Evolutionary conservation across 345 rosid genomes (phyloP).

Genomic region (Lenwebbia sp.): DNA sequence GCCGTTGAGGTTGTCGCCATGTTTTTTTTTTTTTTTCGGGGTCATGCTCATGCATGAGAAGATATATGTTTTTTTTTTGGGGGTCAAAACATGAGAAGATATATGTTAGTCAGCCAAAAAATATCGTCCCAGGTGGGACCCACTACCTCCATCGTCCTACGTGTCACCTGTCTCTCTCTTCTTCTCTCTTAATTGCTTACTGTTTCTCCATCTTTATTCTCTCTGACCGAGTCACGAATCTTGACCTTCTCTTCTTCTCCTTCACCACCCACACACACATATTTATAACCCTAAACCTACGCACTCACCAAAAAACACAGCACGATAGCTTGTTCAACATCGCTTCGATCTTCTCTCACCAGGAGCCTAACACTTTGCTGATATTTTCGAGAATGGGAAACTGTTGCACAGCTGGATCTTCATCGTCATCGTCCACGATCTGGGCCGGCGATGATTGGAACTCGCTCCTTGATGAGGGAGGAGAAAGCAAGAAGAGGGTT

Average conservation of each 20-base stretch:
- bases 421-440: neutral
- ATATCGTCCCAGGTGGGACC: neutral
- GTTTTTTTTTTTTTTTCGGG: neutral
- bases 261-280: neutral
- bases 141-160: neutral
- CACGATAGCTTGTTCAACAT: neutral
- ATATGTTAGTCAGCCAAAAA: neutral
- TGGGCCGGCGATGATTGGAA: conserved; percentile 39
- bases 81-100: neutral
- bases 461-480: neutral
- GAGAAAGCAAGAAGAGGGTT: neutral
- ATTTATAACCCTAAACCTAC: neutral
- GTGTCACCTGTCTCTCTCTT: neutral
- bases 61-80: neutral
- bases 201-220: neutral
- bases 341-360: neutral
- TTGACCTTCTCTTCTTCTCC: neutral
- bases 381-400: conserved; percentile 30
- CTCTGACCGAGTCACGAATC: neutral
- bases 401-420: conserved; percentile 3
- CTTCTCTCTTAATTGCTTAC: neutral
- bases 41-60: neutral
- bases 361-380: neutral
- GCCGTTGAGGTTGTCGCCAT: neutral
- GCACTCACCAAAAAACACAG: neutral